Evolutionary conservation across 129 eudicot species (phyloP), one percentile per base, ranked within the genome.

Genomic region (Helichrysum umbraculigerum): DNA sequence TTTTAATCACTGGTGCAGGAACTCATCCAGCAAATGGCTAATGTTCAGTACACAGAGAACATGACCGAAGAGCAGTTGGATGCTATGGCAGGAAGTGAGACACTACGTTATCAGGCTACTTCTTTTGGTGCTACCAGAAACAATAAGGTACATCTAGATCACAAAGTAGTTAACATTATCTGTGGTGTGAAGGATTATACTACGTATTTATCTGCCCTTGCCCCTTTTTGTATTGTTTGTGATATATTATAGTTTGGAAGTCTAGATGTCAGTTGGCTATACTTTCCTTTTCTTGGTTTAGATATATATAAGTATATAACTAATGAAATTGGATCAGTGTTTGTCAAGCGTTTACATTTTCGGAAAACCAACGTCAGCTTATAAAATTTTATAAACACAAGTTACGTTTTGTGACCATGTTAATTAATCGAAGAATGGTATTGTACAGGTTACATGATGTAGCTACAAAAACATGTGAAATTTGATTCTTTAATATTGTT

Each of bases 21-120:
- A 71, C 93, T 95, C 66, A 87, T 91, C 56, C 99, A 95, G 74
- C 99, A 95, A 81, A 95, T 95, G 99, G 97, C 99, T n/a, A 95
- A 95, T 85, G 97, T 95, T 42, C 99, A 91, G 77, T 95, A 91
- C 84, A 89, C 99, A 3, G 99, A 95, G 80, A 95, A 95, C 83
- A 95, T 95, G 97, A 95, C 99, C 3, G 99, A 91, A 77, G 99
- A 95, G 34, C 99, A 95, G 79, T 82, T 95, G 79, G 99, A 95
- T 86, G 90, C 99, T 47, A 95, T 95, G 99, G 97, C 99, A 20
- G 99, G 97, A 73, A 90, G 99, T 70, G 97, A 95, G 75, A 89
- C 94, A 59, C 87, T 95, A 32, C 96, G 97, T 20, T 91, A 85
- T 79, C 97, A 91, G 68, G 97, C 99, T 68, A 91, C 96, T 44